These are phyloP conservation scores for Aspergillus hortae DNA, from an alignment of 2,329 filamentous ascomycete species.

Conservation along the genomic window DNA sequence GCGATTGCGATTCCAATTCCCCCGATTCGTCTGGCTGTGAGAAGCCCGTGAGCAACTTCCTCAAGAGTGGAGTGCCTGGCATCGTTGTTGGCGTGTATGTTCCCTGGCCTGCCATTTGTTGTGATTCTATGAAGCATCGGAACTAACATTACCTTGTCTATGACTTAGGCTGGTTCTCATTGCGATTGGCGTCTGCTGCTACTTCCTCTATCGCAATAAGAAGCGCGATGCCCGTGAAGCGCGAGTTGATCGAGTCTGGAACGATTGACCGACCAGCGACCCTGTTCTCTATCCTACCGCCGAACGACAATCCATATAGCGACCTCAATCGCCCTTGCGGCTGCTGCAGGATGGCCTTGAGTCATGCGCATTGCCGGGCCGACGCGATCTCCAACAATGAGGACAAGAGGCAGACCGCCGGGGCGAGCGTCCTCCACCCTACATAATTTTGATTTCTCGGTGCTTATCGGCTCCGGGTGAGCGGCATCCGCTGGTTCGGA, in stretches of 20 bases:
- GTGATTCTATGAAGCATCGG: neutral
- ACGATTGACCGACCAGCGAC: constrained; percentile 1
- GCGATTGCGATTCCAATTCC: neutral
- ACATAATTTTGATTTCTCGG: neutral
- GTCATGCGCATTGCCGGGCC: too few species aligned
- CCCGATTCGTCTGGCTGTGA: constrained; percentile 2
- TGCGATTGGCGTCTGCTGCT: constrained; percentile 10
- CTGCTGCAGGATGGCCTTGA: too few species aligned
- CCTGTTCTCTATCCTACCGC: too few species aligned
- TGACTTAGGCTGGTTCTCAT: constrained; percentile 9
- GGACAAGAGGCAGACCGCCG: neutral
- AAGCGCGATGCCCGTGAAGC: constrained; percentile 13
- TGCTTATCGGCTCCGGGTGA: neutral
- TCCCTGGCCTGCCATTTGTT: neutral
- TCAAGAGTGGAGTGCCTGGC: constrained; percentile 15
- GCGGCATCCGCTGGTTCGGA: neutral
- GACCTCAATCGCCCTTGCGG: too few species aligned
- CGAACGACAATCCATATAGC: too few species aligned
- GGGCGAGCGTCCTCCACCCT: too few species aligned
- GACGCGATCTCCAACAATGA: neutral
- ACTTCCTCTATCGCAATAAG: constrained; percentile 15
- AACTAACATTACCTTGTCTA: neutral
- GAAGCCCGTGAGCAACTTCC: constrained; percentile 15
- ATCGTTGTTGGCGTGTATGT: constrained; percentile 16
- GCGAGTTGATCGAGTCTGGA: constrained; percentile 10